phyloP scores from a whole-genome alignment of 139 green algal genomes.

The Haematococcus lacustris region DNA sequence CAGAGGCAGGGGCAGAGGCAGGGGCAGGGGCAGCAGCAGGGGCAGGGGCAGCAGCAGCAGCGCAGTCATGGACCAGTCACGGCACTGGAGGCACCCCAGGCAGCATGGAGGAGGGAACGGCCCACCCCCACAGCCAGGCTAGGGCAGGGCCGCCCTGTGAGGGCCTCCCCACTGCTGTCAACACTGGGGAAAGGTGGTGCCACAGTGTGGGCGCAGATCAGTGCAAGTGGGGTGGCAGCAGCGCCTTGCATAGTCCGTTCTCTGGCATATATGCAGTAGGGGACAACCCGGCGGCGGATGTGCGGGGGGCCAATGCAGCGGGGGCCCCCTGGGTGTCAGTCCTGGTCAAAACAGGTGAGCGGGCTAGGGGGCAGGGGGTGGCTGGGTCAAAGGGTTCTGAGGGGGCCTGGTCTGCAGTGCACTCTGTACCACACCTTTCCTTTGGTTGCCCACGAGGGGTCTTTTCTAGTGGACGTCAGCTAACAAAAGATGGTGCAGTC shows the following conservation, averaged over 20 bases:
- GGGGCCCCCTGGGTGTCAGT: constrained; percentile 66
- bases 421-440: background rate
- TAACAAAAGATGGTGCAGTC: background rate
- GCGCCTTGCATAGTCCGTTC: constrained; percentile 11
- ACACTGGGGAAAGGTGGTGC: background rate
- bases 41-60: constrained; percentile 4
- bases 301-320: constrained; percentile 61
- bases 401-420: background rate
- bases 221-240: background rate
- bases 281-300: constrained; percentile 74
- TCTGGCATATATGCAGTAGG: constrained; percentile 65
- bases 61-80: background rate
- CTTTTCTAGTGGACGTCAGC: background rate
- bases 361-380: background rate
- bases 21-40: too few relatives aligned
- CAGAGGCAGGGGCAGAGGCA: too few relatives aligned
- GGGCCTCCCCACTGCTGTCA: too few relatives aligned
- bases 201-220: background rate
- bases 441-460: background rate
- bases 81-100: background rate
- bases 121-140: too few relatives aligned
- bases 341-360: constrained; percentile 71
- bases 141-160: too few relatives aligned
- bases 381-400: background rate
- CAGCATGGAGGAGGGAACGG: too few relatives aligned